These are phyloP conservation scores for Diaporthe ilicicola DNA, from an alignment of 2,329 filamentous ascomycete genomes.

Conservation along the genomic window DNA sequence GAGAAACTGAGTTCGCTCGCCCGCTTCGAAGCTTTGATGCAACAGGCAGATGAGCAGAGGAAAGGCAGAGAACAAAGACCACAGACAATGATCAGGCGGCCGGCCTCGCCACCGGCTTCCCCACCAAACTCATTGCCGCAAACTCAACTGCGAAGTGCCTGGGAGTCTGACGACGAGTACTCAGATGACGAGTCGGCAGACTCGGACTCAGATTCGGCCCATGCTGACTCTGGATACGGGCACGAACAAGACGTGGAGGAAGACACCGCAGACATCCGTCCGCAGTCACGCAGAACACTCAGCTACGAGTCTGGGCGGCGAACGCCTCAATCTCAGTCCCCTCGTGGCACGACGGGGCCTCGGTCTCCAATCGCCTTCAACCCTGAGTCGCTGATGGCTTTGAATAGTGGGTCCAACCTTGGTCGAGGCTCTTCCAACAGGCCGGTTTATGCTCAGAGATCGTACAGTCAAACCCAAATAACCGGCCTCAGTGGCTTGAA, in stretches of 20 bases:
- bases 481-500: conserved; percentile 11
- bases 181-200: conserved; percentile 52
- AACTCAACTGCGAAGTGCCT: conserved; percentile 55
- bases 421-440: conserved; percentile 49
- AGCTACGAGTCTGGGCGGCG: conserved; percentile 59
- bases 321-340: conserved; percentile 46
- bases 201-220: conserved; percentile 49
- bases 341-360: conserved; percentile 35
- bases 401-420: conserved; percentile 41
- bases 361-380: conserved; percentile 45
- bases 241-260: conserved; percentile 43
- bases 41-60: conserved; percentile 63
- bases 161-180: conserved; percentile 60
- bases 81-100: conserved; percentile 30
- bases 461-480: conserved; percentile 54
- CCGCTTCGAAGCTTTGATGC: conserved; percentile 72
- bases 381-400: conserved; percentile 43
- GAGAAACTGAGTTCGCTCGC: conserved; percentile 72
- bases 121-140: conserved; percentile 39
- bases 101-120: conserved; percentile 14
- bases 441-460: conserved; percentile 53
- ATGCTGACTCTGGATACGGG: conserved; percentile 49
- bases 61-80: conserved; percentile 49
- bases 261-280: conserved; percentile 48
- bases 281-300: conserved; percentile 58